These are phyloP conservation scores for Colletotrichum chrysophilum DNA, from an alignment of 2,329 filamentous ascomycete genomes.

Conservation along the genomic window DNA sequence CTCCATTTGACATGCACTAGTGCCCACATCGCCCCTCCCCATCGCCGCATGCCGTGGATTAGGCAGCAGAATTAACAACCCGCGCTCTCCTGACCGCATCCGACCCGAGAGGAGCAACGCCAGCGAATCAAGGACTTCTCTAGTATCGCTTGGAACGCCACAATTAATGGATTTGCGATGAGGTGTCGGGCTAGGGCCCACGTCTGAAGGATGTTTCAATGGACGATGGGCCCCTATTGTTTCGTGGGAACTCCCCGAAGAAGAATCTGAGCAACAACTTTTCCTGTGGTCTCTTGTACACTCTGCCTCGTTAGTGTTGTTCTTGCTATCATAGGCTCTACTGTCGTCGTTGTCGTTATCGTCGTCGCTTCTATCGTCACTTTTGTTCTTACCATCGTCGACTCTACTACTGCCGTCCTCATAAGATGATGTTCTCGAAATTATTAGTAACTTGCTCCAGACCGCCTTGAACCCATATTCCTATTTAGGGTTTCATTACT, in stretches of 20 bases:
- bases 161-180: not conserved
- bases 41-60: not conserved
- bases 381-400: not conserved
- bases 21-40: not conserved
- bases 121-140: not conserved
- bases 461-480: not conserved
- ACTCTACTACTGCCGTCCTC: not conserved
- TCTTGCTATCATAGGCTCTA: not conserved
- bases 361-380: not conserved
- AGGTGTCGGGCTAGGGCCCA: not conserved
- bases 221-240: not conserved
- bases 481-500: not conserved
- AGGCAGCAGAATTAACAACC: constrained; percentile 15
- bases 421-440: not conserved
- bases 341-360: not conserved
- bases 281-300: not conserved
- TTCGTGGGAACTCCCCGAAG: not conserved
- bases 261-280: not conserved
- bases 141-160: not conserved
- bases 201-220: not conserved
- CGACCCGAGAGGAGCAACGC: not conserved
- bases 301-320: not conserved
- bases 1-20: not conserved
- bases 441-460: not conserved
- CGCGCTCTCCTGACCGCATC: not conserved